Percentiles rank a stretch among this genome's conserved stretches.
Evolutionary conservation across 805 yeast genomes (phyloP).

Genomic region (Metschnikowia amazonensis): DNA sequence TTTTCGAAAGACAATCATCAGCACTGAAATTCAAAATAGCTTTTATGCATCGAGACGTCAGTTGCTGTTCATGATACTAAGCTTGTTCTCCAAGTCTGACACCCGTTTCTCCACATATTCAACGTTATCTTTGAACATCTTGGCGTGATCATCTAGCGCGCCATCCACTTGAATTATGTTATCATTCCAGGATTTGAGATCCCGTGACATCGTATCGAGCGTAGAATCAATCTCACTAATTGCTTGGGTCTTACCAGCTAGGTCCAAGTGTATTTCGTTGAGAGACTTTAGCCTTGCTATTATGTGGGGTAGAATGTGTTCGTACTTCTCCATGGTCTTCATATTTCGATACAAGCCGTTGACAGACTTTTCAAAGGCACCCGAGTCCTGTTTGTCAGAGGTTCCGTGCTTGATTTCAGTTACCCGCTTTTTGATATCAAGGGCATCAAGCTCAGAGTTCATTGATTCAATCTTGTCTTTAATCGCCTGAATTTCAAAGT

Average conservation of each 20-base stretch:
- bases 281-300: constrained; percentile 29
- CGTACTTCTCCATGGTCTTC: constrained; percentile 24
- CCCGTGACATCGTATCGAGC: constrained; percentile 24
- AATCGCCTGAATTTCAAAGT: constrained; percentile 24
- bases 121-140: constrained; percentile 23
- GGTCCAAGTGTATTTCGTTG: constrained; percentile 30
- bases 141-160: constrained; percentile 24
- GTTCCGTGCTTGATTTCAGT: constrained; percentile 12
- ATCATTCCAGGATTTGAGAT: constrained; percentile 30
- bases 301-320: constrained; percentile 23
- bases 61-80: not conserved
- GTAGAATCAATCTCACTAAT: constrained; percentile 26
- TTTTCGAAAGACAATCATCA: not conserved
- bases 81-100: constrained; percentile 8
- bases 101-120: constrained; percentile 14
- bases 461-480: constrained; percentile 24
- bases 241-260: constrained; percentile 26
- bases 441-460: constrained; percentile 25
- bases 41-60: not conserved
- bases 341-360: constrained; percentile 25
- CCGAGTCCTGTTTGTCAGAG: not conserved
- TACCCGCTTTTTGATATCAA: constrained; percentile 20
- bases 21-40: not conserved
- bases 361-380: constrained; percentile 20
- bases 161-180: constrained; percentile 21